Conservation (phyloP, 2,329 filamentous ascomycete genomes). For the Nothophoma quercina region DNA sequence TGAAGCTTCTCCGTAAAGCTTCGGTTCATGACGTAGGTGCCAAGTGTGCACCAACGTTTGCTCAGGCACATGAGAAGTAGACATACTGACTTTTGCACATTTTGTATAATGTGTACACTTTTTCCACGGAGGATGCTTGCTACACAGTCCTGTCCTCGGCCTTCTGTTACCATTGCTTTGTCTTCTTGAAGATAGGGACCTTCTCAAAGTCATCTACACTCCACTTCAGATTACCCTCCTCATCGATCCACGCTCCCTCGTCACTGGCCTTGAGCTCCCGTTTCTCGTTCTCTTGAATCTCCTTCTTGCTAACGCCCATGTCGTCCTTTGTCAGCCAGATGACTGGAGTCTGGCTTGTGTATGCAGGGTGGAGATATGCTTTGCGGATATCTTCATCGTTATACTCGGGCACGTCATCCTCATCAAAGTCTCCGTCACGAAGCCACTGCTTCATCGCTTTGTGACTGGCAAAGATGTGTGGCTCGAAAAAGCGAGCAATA, state of each 20-base stretch:
- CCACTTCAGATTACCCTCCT: slow-evolving; percentile 40
- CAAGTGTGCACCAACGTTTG: background rate
- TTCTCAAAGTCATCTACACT: slow-evolving; percentile 40
- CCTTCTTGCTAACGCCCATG: slow-evolving; percentile 43
- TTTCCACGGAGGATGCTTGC: too few species aligned
- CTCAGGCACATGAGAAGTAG: background rate
- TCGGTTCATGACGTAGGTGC: slow-evolving; percentile 7
- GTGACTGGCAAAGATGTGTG: slow-evolving; percentile 46
- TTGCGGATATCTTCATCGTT: slow-evolving; percentile 43
- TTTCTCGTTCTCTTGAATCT: slow-evolving; percentile 41
- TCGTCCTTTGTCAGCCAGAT: slow-evolving; percentile 46
- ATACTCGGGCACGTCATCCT: slow-evolving; percentile 43
- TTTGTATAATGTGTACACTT: background rate
- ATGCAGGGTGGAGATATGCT: slow-evolving; percentile 46
- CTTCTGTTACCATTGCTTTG: slow-evolving; percentile 42
- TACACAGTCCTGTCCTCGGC: too few species aligned
- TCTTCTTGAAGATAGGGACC: slow-evolving; percentile 44
- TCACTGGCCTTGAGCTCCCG: slow-evolving; percentile 39
- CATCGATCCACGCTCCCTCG: slow-evolving; percentile 46
- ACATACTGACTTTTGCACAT: background rate
- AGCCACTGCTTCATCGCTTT: slow-evolving; percentile 46
- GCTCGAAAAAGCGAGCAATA: slow-evolving; percentile 45
- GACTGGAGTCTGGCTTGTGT: slow-evolving; percentile 43
- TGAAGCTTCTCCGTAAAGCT: slow-evolving; percentile 1
- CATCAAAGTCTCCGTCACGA: slow-evolving; percentile 39